A percentile compares a stretch with the other conserved stretches of the same genome.
phyloP scores from a whole-genome alignment of 2,329 filamentous ascomycete species.

The Pseudogymnoascus sp. region DNA sequence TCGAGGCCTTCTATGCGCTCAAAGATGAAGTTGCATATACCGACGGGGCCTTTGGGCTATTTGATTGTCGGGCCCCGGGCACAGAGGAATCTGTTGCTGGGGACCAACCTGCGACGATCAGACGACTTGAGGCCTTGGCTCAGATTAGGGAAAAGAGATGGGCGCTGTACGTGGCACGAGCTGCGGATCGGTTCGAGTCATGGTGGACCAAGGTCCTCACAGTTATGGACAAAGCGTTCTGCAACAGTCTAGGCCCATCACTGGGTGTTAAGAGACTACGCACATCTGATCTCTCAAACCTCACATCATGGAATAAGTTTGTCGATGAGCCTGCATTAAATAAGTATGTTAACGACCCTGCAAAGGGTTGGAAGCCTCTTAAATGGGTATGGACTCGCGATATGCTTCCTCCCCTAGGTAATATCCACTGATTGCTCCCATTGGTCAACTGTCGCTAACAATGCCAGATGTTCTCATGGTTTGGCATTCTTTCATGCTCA shows the following conservation, averaged over 20 bases:
- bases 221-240: constrained; percentile 15
- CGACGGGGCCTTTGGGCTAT: constrained; percentile 60
- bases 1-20: constrained; percentile 59
- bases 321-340: background rate
- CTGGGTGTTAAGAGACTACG: background rate
- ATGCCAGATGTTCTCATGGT: constrained; percentile 65
- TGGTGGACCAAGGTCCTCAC: constrained; percentile 49
- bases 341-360: background rate
- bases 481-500: constrained; percentile 73
- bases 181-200: constrained; percentile 57
- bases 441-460: constrained; percentile 11
- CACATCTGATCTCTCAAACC: background rate
- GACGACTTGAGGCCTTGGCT: constrained; percentile 38
- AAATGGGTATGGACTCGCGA: constrained; percentile 31
- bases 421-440: constrained; percentile 6
- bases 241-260: background rate
- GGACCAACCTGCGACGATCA: constrained; percentile 28
- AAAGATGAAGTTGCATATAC: constrained; percentile 59
- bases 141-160: constrained; percentile 64
- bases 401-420: constrained; percentile 53
- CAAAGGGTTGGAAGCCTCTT: background rate
- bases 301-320: background rate
- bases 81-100: constrained; percentile 16
- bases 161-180: constrained; percentile 60
- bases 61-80: constrained; percentile 32